Conservation (phyloP, 192 early-diverging fungal species). For the Pilaira anomala region DNA sequence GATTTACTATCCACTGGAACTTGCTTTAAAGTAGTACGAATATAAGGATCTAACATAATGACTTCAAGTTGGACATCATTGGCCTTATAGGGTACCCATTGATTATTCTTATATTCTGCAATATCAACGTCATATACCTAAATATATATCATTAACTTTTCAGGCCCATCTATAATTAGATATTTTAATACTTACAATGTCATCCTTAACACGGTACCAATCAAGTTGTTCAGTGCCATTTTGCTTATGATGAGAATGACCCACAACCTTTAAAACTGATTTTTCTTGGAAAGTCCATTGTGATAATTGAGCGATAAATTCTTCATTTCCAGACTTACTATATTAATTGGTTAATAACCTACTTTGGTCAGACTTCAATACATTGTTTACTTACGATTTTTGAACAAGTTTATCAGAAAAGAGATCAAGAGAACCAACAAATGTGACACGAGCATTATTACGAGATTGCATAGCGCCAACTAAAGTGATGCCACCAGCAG, state of each 20-base stretch:
- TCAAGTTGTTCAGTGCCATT: slow-evolving; percentile 63
- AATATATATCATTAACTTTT: background rate
- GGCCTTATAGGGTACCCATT: slow-evolving; percentile 83
- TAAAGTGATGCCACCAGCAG: slow-evolving; percentile 54
- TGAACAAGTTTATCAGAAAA: slow-evolving; percentile 62
- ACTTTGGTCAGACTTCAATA: background rate
- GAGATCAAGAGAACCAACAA: slow-evolving; percentile 79
- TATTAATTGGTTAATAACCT: slow-evolving; percentile 9
- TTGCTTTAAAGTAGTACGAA: slow-evolving; percentile 70
- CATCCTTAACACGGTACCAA: slow-evolving; percentile 91
- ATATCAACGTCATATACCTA: slow-evolving; percentile 81
- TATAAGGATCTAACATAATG: slow-evolving; percentile 97
- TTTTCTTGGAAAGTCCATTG: slow-evolving; percentile 95
- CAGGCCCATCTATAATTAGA: background rate
- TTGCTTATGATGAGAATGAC: slow-evolving; percentile 61
- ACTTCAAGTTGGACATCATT: slow-evolving; percentile 87
- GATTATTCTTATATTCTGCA: slow-evolving; percentile 69
- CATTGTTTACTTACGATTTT: background rate
- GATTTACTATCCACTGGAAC: slow-evolving; percentile 30
- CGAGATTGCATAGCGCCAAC: slow-evolving; percentile 86
- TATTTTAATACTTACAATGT: slow-evolving; percentile 56
- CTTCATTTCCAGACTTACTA: slow-evolving; percentile 60
- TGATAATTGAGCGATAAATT: slow-evolving; percentile 69
- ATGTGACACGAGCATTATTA: slow-evolving; percentile 81
- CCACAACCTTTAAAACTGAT: slow-evolving; percentile 73